Evolutionary conservation across 2,329 filamentous ascomycete species (phyloP).

Genomic region (Cladosporium oxysporum): DNA sequence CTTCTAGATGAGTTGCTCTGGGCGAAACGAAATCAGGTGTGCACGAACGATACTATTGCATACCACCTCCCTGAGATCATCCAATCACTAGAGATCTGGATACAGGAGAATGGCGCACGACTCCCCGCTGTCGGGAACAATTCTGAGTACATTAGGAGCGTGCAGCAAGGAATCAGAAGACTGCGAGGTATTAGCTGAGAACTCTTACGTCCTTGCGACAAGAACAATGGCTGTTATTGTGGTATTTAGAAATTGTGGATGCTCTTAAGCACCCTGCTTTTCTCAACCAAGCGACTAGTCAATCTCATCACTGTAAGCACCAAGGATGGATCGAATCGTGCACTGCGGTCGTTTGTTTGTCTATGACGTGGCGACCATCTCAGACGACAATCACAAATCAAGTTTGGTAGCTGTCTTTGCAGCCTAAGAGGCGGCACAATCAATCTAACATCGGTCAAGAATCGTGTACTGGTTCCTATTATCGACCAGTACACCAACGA

Average conservation of each 20-base stretch:
- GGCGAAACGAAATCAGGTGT: not conserved
- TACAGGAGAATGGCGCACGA: not conserved
- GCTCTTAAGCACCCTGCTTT: not conserved
- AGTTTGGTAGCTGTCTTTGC: no score
- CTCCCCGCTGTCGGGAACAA: not conserved
- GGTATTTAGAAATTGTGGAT: not conserved
- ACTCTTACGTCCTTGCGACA: not conserved
- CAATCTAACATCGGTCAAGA: no score
- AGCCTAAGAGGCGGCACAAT: no score
- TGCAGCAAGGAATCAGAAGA: not conserved
- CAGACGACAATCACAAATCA: no score
- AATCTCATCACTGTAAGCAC: not conserved
- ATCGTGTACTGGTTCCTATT: no score
- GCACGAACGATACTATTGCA: constrained; percentile 6
- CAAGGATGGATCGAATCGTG: not conserved
- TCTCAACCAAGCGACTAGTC: not conserved
- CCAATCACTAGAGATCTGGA: not conserved
- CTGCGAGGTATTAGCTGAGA: not conserved
- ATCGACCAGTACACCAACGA: no score
- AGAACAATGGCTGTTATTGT: not conserved
- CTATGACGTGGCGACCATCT: no score
- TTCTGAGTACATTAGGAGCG: not conserved
- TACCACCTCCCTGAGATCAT: not conserved
- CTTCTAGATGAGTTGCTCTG: constrained; percentile 9
- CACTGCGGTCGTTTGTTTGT: no score